phyloP scores from a whole-genome alignment of 2,329 filamentous ascomycete species.

The Arthrobotrys sinensis region DNA sequence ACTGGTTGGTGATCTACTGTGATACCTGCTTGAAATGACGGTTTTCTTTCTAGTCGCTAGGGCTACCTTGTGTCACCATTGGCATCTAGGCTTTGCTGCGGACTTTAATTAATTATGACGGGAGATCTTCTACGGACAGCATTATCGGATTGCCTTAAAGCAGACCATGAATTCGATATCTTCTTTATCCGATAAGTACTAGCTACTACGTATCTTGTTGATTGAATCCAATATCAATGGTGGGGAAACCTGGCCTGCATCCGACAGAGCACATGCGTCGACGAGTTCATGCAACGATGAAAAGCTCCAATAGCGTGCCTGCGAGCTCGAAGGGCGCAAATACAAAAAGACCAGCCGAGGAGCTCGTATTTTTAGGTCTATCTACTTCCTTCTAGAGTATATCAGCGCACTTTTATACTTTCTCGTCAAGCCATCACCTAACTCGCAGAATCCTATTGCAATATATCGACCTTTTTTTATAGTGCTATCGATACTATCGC shows the following conservation, averaged over 20 bases:
- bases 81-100: conserved; percentile 32
- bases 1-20: conserved; percentile 35
- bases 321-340: conserved; percentile 1
- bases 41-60: conserved; percentile 1
- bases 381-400: conserved; percentile 13
- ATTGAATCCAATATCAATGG: conserved; percentile 16
- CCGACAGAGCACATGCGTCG: conserved; percentile 11
- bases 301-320: not conserved
- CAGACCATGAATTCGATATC: not conserved
- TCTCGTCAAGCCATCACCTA: not conserved
- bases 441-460: conserved; percentile 10
- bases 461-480: not conserved
- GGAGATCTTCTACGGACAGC: conserved; percentile 28
- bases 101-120: conserved; percentile 18
- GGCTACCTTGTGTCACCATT: conserved; percentile 49
- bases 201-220: no score
- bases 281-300: conserved; percentile 22
- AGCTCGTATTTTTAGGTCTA: conserved; percentile 46
- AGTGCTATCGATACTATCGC: conserved; percentile 9
- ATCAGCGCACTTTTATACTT: conserved; percentile 10
- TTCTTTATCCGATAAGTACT: no score
- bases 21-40: conserved; percentile 23
- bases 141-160: not conserved
- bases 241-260: conserved; percentile 20
- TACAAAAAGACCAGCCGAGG: conserved; percentile 35